Evolutionary conservation across 2,329 filamentous ascomycete genomes (phyloP).

Genomic region (Teratosphaeria zuluensis): DNA sequence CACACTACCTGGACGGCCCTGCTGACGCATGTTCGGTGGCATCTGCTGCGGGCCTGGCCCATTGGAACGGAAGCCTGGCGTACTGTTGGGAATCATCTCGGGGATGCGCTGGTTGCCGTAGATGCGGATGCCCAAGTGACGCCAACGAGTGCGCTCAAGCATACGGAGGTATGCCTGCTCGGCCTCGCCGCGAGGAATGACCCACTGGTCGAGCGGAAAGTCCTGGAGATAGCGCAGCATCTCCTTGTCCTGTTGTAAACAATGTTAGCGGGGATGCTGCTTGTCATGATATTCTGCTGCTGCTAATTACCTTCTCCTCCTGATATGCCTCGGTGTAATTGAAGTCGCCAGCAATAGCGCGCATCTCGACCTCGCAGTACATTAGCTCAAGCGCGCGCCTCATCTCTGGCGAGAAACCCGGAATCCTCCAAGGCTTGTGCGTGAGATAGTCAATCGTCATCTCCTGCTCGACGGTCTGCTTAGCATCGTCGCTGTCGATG

Average conservation of each 20-base stretch:
- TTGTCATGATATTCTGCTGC: conserved; percentile 2
- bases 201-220: conserved; percentile 19
- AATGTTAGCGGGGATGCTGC: conserved; percentile 8
- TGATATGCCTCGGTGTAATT: conserved; percentile 21
- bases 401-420: conserved; percentile 7
- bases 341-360: conserved; percentile 15
- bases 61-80: not conserved
- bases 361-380: conserved; percentile 13
- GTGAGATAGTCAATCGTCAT: not conserved
- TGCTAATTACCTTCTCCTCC: conserved; percentile 10
- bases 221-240: conserved; percentile 21
- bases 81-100: conserved; percentile 1
- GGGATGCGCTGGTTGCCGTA: conserved; percentile 10
- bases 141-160: conserved; percentile 18
- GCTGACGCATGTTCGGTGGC: not conserved
- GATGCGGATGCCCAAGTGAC: conserved; percentile 16
- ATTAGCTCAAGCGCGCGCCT: conserved; percentile 16
- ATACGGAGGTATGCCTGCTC: conserved; percentile 12
- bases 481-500: not conserved
- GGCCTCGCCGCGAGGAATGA: conserved; percentile 15
- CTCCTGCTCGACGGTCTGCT: not conserved
- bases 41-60: not conserved
- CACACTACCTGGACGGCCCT: not conserved
- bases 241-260: conserved; percentile 9
- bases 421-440: conserved; percentile 12